A percentile compares a stretch with the other conserved stretches of the same genome.
These are phyloP conservation scores for Coemansia sp. DNA, from an alignment of 192 early-diverging fungal species.

Conservation along the genomic window DNA sequence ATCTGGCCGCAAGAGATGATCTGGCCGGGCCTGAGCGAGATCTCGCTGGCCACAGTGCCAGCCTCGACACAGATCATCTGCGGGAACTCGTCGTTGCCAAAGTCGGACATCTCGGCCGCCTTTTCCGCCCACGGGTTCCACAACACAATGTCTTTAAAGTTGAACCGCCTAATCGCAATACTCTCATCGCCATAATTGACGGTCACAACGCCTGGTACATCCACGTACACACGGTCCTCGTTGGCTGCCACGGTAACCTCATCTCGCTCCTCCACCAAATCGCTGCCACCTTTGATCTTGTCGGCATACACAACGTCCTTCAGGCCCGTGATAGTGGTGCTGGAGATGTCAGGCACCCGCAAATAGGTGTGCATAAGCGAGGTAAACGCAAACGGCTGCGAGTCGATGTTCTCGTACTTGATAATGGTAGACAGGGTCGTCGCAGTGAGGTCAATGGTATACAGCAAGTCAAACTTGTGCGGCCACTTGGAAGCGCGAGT, in stretches of 20 bases:
- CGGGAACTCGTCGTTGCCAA: slow-evolving; percentile 82
- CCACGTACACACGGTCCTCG: slow-evolving; percentile 82
- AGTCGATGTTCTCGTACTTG: slow-evolving; percentile 72
- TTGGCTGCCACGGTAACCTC: slow-evolving; percentile 62
- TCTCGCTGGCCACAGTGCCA: slow-evolving; percentile 66
- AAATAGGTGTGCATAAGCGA: slow-evolving; percentile 94
- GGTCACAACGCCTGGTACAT: slow-evolving; percentile 56
- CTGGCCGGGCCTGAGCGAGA: slow-evolving; percentile 64
- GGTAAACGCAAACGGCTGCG: slow-evolving; percentile 73
- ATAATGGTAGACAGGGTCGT: slow-evolving; percentile 71
- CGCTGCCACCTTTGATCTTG: slow-evolving; percentile 60
- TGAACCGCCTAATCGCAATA: slow-evolving; percentile 28
- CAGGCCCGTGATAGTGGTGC: slow-evolving; percentile 64
- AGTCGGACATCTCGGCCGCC: slow-evolving; percentile 84
- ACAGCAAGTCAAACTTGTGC: slow-evolving; percentile 71
- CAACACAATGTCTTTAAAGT: slow-evolving; percentile 64
- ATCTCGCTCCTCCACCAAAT: slow-evolving; percentile 48
- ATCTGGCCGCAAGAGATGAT: slow-evolving; percentile 73
- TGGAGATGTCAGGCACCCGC: slow-evolving; percentile 60
- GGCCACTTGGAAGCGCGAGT: slow-evolving; percentile 48
- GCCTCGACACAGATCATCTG: slow-evolving; percentile 90
- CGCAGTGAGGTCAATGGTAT: slow-evolving; percentile 75
- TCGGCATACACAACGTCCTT: slow-evolving; percentile 63
- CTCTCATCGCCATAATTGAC: slow-evolving; percentile 22
- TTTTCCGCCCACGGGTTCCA: slow-evolving; percentile 98